Conservation (phyloP, 1,139 yeast genomes). For the Candida buenavistaensis region DNA sequence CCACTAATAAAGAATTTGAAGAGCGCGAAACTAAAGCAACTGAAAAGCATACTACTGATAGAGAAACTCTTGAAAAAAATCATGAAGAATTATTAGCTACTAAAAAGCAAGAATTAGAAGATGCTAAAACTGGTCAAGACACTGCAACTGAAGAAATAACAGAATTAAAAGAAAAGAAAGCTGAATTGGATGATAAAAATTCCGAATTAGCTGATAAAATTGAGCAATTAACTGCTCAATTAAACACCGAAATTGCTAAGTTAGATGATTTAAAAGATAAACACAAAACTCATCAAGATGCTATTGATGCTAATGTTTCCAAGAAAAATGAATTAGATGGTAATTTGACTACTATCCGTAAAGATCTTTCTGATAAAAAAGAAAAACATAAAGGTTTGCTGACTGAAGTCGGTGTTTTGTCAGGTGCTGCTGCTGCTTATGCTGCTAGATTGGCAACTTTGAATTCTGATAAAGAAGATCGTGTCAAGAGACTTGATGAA, state of each 20-base stretch:
- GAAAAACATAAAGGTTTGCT: constrained; percentile 37
- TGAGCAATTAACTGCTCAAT: constrained; percentile 43
- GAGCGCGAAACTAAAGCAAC: constrained; percentile 50
- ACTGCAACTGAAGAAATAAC: constrained; percentile 48
- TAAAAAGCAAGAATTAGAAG: constrained; percentile 51
- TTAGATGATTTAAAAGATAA: constrained; percentile 43
- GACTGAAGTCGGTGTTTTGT: constrained; percentile 47
- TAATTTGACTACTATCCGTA: constrained; percentile 34
- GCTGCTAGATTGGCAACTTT: constrained; percentile 43
- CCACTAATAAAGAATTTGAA: constrained; percentile 46
- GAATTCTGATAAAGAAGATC: constrained; percentile 38
- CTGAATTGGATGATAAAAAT: constrained; percentile 41
- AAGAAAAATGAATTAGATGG: constrained; percentile 44
- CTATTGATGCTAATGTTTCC: constrained; percentile 33
- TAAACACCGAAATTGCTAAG: constrained; percentile 39
- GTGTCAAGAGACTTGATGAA: constrained; percentile 37
- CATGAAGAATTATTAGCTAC: constrained; percentile 50
- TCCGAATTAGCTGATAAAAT: constrained; percentile 42
- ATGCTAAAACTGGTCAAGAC: constrained; percentile 47
- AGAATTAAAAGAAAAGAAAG: constrained; percentile 43
- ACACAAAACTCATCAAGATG: constrained; percentile 41
- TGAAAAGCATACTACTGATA: constrained; percentile 46
- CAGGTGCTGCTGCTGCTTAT: constrained; percentile 45
- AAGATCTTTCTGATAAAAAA: constrained; percentile 37
- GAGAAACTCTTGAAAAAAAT: constrained; percentile 43